phyloP scores from a whole-genome alignment of 345 rosid species.

The Hirschfeldia incana region DNA sequence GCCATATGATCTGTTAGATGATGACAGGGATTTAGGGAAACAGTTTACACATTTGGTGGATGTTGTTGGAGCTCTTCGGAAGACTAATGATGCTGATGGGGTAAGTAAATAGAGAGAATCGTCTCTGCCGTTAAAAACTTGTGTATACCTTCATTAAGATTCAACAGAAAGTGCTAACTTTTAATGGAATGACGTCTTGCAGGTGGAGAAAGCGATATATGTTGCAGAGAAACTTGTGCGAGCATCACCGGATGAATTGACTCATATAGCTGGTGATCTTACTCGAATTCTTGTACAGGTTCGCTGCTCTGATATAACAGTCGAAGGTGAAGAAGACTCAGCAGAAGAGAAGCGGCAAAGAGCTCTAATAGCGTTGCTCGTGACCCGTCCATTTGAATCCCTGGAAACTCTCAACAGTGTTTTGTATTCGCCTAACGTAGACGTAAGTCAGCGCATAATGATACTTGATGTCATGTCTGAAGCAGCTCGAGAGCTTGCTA shows the following conservation, averaged over 20 bases:
- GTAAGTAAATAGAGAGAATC: constrained; percentile 48
- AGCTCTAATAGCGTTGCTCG: constrained; percentile 81
- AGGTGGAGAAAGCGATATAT: constrained; percentile 89
- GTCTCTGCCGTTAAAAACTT: constrained; percentile 20
- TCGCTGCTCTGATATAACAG: constrained; percentile 85
- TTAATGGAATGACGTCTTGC: constrained; percentile 26
- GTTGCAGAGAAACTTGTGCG: constrained; percentile 89
- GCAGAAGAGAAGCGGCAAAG: constrained; percentile 93
- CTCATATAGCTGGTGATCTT: constrained; percentile 75
- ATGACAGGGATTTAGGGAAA: constrained; percentile 68
- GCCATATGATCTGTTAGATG: constrained; percentile 91
- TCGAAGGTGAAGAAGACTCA: constrained; percentile 95
- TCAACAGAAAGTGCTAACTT: background rate
- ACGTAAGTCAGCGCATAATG: constrained; percentile 93
- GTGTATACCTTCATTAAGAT: background rate
- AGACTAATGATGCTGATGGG: constrained; percentile 89
- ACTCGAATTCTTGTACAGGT: constrained; percentile 76
- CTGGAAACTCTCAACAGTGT: constrained; percentile 62
- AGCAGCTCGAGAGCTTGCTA: constrained; percentile 91
- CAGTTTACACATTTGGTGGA: constrained; percentile 82
- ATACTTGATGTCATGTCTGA: constrained; percentile 91
- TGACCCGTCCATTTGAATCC: constrained; percentile 75
- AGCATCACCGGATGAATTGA: constrained; percentile 92
- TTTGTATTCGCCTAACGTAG: constrained; percentile 83
- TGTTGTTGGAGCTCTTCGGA: constrained; percentile 87